A percentile compares a stretch with the other conserved stretches of the same genome.
Evolutionary conservation across 345 rosid species (phyloP).

Genomic region (Hibiscus tridactylites): DNA sequence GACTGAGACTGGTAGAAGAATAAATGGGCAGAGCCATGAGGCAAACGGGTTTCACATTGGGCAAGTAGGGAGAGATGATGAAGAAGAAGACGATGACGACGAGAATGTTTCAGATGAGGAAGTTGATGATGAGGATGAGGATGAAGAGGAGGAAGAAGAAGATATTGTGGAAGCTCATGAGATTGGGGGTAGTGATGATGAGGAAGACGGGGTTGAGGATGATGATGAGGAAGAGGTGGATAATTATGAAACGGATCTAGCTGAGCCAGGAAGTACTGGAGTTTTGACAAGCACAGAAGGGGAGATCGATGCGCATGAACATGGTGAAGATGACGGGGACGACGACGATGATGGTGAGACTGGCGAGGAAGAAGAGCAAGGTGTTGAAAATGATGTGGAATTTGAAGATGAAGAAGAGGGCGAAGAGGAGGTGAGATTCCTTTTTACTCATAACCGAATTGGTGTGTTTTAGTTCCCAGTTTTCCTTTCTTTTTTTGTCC

Average conservation of each 20-base stretch:
- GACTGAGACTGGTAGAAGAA: conserved; percentile 29
- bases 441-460: background rate
- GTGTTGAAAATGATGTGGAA: conserved; percentile 34
- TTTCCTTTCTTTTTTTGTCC: background rate
- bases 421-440: conserved; percentile 61
- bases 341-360: conserved; percentile 47
- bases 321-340: conserved; percentile 57
- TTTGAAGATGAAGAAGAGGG: conserved; percentile 40
- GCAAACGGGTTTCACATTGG: conserved; percentile 41
- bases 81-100: conserved; percentile 38
- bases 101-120: conserved; percentile 35
- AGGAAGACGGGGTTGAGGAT: conserved; percentile 35
- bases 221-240: conserved; percentile 59
- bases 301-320: conserved; percentile 79
- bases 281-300: conserved; percentile 43
- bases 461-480: background rate
- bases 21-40: conserved; percentile 26
- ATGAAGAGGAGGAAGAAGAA: conserved; percentile 42
- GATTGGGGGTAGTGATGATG: conserved; percentile 35
- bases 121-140: conserved; percentile 34
- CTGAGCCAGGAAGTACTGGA: conserved; percentile 35
- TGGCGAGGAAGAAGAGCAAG: conserved; percentile 55
- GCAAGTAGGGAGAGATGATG: conserved; percentile 23
- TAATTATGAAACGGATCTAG: conserved; percentile 36
- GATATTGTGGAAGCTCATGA: conserved; percentile 48